Evolutionary conservation across 768 basidiomycete genomes (phyloP), one percentile per base, ranked within the genome.

Genomic region (Mrakia blollopis): DNA sequence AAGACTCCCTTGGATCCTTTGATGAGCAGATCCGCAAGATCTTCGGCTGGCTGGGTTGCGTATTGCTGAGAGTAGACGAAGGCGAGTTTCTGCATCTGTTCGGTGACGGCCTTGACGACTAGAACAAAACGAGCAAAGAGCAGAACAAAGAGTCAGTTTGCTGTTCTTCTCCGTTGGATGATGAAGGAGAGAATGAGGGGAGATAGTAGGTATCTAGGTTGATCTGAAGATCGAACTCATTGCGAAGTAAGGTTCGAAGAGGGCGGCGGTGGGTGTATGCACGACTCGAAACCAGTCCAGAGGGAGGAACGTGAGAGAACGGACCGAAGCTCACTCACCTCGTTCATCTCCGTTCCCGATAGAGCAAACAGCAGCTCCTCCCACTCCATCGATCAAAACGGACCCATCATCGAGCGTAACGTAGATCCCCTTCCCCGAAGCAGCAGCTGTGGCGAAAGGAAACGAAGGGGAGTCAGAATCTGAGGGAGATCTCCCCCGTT

Each of bases 31-130:
- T 88, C 87, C 1, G 92, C 92, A 35, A 95, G 86, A 70, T 89
- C 88, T 80, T 94, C 92, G 16, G 93, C 92, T 69, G 92, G 91
- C 73, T 89, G 86, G 79, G 89, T 93, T 11, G 91, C 54, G 25
- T 73, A 77, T 4, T 93, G 92, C 88, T 92, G 90, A 79, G 91
- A 93, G 81, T 93, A 94, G 8, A 92, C 90, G 87, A 93, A 94
- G 30, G 91, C 86, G 60, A 93, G 84, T 80, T 88, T 89, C 83
- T 60, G 61, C 23, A 75, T 50, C 54, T 79, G 80, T n/a, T 76
- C 60, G 57, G 73, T 30, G 52, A 76, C 41, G 37, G 67, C 79
- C 23, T 78, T 50, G 50, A 87, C 85, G 47, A 93, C 91, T 77
- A 18, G 5, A 7, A 14, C 1, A 13, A 41, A 44, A 44, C 44